Conservation (phyloP, 345 rosid species). For the Microthlaspi erraticum region DNA sequence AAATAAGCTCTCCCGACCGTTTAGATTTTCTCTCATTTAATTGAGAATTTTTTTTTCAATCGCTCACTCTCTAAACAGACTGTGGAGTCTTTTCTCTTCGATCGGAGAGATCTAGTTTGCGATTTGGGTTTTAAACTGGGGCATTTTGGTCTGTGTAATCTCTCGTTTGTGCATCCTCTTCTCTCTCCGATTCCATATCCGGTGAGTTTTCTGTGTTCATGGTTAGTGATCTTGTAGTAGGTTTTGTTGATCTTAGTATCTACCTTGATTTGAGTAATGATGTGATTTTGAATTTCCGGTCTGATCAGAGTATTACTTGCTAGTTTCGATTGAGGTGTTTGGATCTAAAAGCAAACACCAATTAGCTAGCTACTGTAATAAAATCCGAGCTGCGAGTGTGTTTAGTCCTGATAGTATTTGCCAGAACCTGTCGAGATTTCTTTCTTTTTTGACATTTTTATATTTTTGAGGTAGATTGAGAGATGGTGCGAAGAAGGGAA, state of each 20-base stretch:
- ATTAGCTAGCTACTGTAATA: background rate
- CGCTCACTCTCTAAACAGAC: background rate
- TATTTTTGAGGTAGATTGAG: slow-evolving; percentile 37
- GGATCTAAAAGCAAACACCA: slow-evolving; percentile 7
- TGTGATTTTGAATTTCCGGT: slow-evolving; percentile 7
- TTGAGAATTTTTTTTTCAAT: slow-evolving; percentile 7
- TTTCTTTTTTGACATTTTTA: background rate
- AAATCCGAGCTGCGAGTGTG: background rate
- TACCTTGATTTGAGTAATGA: slow-evolving; percentile 2
- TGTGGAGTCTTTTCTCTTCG: background rate
- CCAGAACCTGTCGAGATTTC: background rate
- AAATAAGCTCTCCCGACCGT: slow-evolving; percentile 56
- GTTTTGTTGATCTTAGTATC: slow-evolving; percentile 35
- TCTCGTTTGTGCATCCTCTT: slow-evolving; percentile 7
- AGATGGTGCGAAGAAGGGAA: slow-evolving; percentile 39
- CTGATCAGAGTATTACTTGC: background rate
- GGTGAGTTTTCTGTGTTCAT: slow-evolving; percentile 44
- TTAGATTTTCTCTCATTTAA: slow-evolving; percentile 36
- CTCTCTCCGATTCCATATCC: slow-evolving; percentile 22
- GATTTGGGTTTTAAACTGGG: slow-evolving; percentile 32
- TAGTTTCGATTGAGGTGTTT: background rate
- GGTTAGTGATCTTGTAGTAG: slow-evolving; percentile 19
- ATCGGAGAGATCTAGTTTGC: slow-evolving; percentile 42
- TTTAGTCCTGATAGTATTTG: slow-evolving; percentile 3
- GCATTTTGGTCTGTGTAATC: slow-evolving; percentile 15